phyloP scores from a whole-genome alignment of 208 protist species.

The Crithidia mellificae region DNA sequence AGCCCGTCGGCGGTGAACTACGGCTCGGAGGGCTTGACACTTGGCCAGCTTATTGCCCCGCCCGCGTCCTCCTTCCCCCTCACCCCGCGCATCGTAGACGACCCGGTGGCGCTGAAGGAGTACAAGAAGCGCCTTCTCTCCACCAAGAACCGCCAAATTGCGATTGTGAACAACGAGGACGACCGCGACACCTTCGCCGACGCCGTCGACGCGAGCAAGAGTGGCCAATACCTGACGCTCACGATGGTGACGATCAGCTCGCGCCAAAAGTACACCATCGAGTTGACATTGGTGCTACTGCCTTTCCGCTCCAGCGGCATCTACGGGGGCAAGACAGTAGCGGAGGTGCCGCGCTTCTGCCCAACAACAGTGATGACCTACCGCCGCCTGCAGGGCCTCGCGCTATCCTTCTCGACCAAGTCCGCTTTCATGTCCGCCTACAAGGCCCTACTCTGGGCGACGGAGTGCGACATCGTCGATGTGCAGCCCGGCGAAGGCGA shows the following conservation, averaged over 20 bases:
- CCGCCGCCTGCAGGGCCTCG: constrained; percentile 64
- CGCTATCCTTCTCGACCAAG: constrained; percentile 73
- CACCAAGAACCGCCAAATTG: constrained; percentile 42
- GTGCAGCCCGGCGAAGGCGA: constrained; percentile 26
- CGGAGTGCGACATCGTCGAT: constrained; percentile 77
- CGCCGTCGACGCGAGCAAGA: neutral
- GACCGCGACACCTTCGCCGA: constrained; percentile 53
- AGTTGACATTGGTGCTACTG: constrained; percentile 74
- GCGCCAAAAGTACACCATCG: constrained; percentile 61
- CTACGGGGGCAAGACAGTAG: constrained; percentile 48
- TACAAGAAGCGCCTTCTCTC: constrained; percentile 63
- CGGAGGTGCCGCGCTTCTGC: constrained; percentile 71
- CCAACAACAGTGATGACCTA: constrained; percentile 41
- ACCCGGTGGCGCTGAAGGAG: constrained; percentile 56
- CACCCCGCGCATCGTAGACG: constrained; percentile 63
- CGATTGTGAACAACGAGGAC: constrained; percentile 54
- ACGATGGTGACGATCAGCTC: constrained; percentile 71
- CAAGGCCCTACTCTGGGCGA: constrained; percentile 81
- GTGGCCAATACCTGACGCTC: constrained; percentile 54
- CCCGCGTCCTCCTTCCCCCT: constrained; percentile 66
- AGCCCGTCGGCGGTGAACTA: constrained; percentile 58
- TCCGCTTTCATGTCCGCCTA: constrained; percentile 80
- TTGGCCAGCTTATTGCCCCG: constrained; percentile 64
- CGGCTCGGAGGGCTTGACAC: constrained; percentile 58
- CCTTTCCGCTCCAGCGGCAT: constrained; percentile 49